Evolutionary conservation across 2,329 filamentous ascomycete species (phyloP).

Genomic region (Calycina herbarum): DNA sequence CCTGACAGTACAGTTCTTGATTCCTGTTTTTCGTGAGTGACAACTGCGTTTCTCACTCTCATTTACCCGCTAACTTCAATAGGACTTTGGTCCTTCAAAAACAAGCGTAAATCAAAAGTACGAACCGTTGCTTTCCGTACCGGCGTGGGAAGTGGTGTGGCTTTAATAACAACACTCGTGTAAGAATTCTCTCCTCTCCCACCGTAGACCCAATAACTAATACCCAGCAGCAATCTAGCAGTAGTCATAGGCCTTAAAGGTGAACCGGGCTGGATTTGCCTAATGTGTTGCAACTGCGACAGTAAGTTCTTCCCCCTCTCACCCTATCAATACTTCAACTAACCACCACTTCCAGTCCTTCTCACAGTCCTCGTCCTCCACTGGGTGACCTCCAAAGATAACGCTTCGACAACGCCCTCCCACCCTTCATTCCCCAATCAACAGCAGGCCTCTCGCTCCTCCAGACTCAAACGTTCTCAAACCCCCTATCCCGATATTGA

Average conservation of each 20-base stretch:
- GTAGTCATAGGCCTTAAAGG: slow-evolving; percentile 59
- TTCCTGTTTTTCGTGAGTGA: slow-evolving; percentile 55
- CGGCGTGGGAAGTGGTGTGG: slow-evolving; percentile 58
- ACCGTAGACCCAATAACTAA: not conserved
- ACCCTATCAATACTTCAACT: not conserved
- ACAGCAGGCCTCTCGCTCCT: slow-evolving; percentile 10
- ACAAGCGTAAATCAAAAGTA: slow-evolving; percentile 46
- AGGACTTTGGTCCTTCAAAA: slow-evolving; percentile 57
- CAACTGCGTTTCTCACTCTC: not conserved
- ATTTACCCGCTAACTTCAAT: not conserved
- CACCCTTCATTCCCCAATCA: slow-evolving; percentile 11
- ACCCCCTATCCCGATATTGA: slow-evolving; percentile 4
- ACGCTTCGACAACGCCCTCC: slow-evolving; percentile 28
- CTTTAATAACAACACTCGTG: slow-evolving; percentile 58
- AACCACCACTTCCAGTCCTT: slow-evolving; percentile 45
- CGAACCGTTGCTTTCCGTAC: slow-evolving; percentile 56
- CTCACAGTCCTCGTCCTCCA: slow-evolving; percentile 62
- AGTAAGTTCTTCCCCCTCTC: slow-evolving; percentile 42
- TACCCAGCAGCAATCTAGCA: slow-evolving; percentile 52
- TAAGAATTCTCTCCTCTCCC: slow-evolving; percentile 37
- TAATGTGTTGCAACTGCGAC: slow-evolving; percentile 65
- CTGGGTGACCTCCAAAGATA: slow-evolving; percentile 53
- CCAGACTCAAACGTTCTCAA: slow-evolving; percentile 8
- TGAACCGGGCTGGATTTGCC: slow-evolving; percentile 64
- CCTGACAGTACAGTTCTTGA: slow-evolving; percentile 61